A percentile compares a stretch with the other conserved stretches of the same genome.
Evolutionary conservation across 306 rosid genomes (phyloP).

Genomic region (Delonix regia): DNA sequence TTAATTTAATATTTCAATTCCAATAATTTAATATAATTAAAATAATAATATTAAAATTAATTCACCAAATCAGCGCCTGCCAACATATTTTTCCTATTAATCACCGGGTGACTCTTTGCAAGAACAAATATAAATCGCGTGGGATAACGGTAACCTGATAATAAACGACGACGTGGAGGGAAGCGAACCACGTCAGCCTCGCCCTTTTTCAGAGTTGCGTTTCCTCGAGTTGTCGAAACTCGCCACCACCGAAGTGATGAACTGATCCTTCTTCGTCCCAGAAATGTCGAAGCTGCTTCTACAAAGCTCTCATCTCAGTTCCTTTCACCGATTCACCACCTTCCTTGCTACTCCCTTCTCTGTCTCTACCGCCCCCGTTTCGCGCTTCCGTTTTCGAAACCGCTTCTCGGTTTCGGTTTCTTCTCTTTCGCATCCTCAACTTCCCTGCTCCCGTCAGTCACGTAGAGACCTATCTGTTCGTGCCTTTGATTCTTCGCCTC

Average conservation of each 20-base stretch:
- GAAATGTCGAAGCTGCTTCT: conserved; percentile 62
- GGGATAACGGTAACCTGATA: neutral
- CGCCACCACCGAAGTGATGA: neutral
- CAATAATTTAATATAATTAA: too few relatives aligned
- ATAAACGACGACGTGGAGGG: conserved; percentile 18
- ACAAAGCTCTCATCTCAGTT: conserved; percentile 43
- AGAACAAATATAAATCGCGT: neutral
- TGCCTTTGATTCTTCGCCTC: conserved; percentile 53
- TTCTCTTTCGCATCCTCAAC: conserved; percentile 28
- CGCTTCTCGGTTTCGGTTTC: conserved; percentile 27
- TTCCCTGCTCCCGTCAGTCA: conserved; percentile 6
- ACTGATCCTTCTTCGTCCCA: neutral
- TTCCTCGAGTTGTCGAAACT: neutral
- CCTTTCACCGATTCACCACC: conserved; percentile 34
- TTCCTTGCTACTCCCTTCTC: conserved; percentile 9
- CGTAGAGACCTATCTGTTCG: conserved; percentile 38
- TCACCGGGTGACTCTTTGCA: too few relatives aligned
- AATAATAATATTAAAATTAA: too few relatives aligned
- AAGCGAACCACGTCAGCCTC: neutral
- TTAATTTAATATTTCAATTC: too few relatives aligned
- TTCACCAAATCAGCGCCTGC: too few relatives aligned
- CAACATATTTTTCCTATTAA: too few relatives aligned
- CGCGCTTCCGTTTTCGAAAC: conserved; percentile 35
- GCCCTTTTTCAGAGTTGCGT: neutral
- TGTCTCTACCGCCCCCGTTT: neutral